Evolutionary conservation across 805 yeast genomes (phyloP), one percentile per base, ranked within the genome.

Genomic region (Kuraishia floccosa): DNA sequence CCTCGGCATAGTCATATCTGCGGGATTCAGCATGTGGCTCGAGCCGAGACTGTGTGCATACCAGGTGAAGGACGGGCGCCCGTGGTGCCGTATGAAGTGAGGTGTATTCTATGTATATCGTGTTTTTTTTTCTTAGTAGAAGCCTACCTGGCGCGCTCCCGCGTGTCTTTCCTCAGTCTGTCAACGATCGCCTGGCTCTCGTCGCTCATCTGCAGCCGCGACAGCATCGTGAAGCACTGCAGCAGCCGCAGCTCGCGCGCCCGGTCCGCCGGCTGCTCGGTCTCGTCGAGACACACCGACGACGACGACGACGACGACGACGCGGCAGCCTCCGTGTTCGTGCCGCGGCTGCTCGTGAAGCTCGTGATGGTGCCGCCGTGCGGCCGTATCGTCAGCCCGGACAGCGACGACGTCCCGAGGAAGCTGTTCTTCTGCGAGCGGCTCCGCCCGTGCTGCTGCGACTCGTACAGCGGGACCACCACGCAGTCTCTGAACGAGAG

Each of bases 1-100:
- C 2, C 70, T 77, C 9, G 98, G 98, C 0, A 72, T 87, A 10
- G 80, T 84, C 6, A 15, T 81, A 0, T 93, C 96, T 3, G 96
- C 94, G 0, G 45, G 75, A 8, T 49, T 84, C 3, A 85, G 86
- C 13, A 57, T 82, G 57, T 65, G 74, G 65, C 52, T 87, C 7
- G 97, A 89, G 45, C 76, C 81, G 11, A 42, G 57, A 1, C 58
- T 89, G 13, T 89, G 98, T 47, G 46, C 56, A 3, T 72, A 66
- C 40, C 98, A 89, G 50, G 74, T 79, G 3, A 46, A 47, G 2
- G 60, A 70, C 35, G 95, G 87, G 1, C 62, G 94, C 39, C 80
- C 78, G 4, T 87, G 93, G 85, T 89, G 97, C 43, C 58, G 56
- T 21, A 35, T 60, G 50, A 51, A 56, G 25, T 63, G 37, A 44